phyloP scores from a whole-genome alignment of 1,284 basidiomycete species.

The Cutaneotrichosporon cavernicola region DNA sequence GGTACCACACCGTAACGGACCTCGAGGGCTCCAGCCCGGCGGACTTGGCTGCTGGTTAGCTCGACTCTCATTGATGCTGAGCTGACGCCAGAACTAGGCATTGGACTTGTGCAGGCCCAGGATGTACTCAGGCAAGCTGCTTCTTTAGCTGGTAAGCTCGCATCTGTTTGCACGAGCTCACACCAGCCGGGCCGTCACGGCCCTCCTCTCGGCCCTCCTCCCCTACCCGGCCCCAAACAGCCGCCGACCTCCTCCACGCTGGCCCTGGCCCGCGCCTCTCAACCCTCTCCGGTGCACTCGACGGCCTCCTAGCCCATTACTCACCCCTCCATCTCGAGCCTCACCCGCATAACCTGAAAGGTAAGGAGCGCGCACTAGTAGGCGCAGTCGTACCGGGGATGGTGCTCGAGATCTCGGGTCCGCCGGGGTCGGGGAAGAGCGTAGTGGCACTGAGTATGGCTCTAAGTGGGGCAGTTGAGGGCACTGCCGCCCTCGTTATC shows the following conservation, averaged over 20 bases:
- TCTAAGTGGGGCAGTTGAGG: slow-evolving; percentile 35
- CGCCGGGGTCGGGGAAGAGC: slow-evolving; percentile 52
- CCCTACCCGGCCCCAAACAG: slow-evolving; percentile 28
- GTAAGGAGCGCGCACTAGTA: slow-evolving; percentile 21
- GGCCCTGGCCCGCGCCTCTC: slow-evolving; percentile 31
- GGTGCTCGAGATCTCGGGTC: slow-evolving; percentile 47
- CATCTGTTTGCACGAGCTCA: not conserved
- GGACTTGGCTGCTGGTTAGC: slow-evolving; percentile 43
- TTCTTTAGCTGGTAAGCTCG: not conserved
- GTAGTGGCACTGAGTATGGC: slow-evolving; percentile 35
- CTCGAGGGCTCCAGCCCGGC: slow-evolving; percentile 22
- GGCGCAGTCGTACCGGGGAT: slow-evolving; percentile 37
- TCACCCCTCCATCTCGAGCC: not conserved
- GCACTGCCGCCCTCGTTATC: slow-evolving; percentile 47
- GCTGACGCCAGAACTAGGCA: slow-evolving; percentile 37
- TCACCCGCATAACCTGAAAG: slow-evolving; percentile 19
- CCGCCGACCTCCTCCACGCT: slow-evolving; percentile 32
- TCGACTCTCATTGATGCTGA: not conserved
- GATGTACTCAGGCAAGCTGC: slow-evolving; percentile 34
- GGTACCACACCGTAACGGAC: slow-evolving; percentile 39
- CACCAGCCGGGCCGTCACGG: slow-evolving; percentile 15
- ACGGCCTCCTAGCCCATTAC: slow-evolving; percentile 36
- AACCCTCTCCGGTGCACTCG: slow-evolving; percentile 38
- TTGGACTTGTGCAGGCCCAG: slow-evolving; percentile 33
- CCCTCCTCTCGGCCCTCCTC: not conserved